Conservation (phyloP, 139 green algal genomes). For the Chlorella vulgaris region DNA sequence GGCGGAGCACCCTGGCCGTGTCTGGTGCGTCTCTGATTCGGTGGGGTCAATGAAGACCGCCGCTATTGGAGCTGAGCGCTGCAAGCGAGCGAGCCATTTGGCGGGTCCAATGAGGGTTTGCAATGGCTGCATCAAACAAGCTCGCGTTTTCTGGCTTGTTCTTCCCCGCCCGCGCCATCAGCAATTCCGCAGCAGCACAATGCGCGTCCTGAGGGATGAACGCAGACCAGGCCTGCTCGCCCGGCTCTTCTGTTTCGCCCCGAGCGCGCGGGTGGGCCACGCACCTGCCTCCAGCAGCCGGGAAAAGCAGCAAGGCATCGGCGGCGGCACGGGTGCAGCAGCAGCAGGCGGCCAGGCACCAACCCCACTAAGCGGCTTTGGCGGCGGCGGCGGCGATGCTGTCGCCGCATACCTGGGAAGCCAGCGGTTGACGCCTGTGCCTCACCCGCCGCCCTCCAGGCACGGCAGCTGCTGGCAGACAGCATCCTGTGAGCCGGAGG, state of each 20-base stretch:
- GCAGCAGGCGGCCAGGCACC: not conserved
- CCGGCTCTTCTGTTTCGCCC: constrained; percentile 7
- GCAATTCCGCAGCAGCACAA: too few species aligned
- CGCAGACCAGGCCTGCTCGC: not conserved
- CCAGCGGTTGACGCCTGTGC: not conserved
- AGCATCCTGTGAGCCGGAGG: not conserved
- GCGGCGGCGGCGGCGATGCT: not conserved
- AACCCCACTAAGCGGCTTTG: not conserved
- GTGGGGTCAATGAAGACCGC: too few species aligned
- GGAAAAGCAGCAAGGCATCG: not conserved
- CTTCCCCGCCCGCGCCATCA: too few species aligned
- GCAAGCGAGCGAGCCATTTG: too few species aligned
- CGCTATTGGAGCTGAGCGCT: too few species aligned
- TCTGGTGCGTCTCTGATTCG: too few species aligned
- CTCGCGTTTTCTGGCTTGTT: too few species aligned
- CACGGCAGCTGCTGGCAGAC: not conserved
- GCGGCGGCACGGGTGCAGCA: not conserved
- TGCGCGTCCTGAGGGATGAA: not conserved
- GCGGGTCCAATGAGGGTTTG: too few species aligned
- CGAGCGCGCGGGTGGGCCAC: not conserved
- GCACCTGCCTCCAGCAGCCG: not conserved
- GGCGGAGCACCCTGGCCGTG: too few species aligned
- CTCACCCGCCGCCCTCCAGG: not conserved
- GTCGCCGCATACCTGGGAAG: constrained; percentile 17
- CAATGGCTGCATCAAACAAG: too few species aligned